Evolutionary conservation across 164 flowering plant species (phyloP).

Genomic region (Vitis cinerea): DNA sequence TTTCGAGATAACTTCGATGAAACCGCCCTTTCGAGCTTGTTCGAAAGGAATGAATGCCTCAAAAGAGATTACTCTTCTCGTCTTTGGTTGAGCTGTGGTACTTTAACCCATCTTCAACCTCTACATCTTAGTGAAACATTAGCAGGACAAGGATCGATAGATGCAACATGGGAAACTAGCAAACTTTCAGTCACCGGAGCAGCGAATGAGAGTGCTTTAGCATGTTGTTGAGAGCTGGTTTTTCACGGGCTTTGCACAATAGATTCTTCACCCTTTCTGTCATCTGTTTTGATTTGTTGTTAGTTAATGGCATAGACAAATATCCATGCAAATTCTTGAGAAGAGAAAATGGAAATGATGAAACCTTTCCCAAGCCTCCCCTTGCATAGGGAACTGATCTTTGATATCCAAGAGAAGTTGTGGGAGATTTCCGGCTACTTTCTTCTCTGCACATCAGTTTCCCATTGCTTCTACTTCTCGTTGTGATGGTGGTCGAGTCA

Average conservation of each 20-base stretch:
- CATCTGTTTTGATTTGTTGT: slow-evolving; percentile 38
- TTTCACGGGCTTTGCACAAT: slow-evolving; percentile 46
- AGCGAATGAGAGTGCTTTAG: slow-evolving; percentile 62
- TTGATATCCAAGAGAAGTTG: slow-evolving; percentile 35
- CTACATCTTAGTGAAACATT: too few species aligned
- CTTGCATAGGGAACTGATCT: slow-evolving; percentile 61
- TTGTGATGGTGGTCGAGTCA: slow-evolving; percentile 31
- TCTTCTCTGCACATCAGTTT: slow-evolving; percentile 37
- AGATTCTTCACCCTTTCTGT: slow-evolving; percentile 53
- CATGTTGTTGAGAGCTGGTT: slow-evolving; percentile 37
- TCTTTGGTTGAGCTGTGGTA: too few species aligned
- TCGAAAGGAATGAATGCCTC: too few species aligned
- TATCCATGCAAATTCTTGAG: background rate
- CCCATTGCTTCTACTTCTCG: slow-evolving; percentile 50
- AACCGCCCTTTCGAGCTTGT: too few species aligned
- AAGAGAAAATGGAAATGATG: background rate
- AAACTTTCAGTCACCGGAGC: slow-evolving; percentile 32
- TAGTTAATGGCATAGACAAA: background rate
- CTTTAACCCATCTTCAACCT: too few species aligned
- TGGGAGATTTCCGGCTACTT: slow-evolving; percentile 59
- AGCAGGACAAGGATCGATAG: too few species aligned
- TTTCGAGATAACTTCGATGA: too few species aligned
- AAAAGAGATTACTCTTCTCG: too few species aligned
- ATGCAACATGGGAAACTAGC: background rate
- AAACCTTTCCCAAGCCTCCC: slow-evolving; percentile 56